A percentile compares a stretch with the other conserved stretches of the same genome.
Conservation (phyloP, 169 alveolate species). For the Nephromyces sp. region DNA sequence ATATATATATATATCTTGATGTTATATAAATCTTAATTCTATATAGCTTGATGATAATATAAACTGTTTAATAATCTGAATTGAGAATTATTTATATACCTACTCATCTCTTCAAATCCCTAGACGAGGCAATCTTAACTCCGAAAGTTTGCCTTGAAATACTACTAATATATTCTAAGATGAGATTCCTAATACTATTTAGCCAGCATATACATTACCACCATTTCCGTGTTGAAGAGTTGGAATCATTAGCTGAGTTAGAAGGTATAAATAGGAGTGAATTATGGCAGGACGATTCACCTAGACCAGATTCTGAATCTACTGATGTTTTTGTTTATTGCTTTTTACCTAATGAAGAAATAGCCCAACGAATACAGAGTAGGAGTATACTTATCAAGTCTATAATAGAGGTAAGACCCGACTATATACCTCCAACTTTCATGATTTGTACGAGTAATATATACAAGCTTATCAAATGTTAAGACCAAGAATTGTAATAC, state of each 20-base stretch:
- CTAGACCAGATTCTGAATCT: neutral
- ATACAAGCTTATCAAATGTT: too few relatives aligned
- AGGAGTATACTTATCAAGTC: constrained; percentile 18
- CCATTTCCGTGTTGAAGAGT: constrained; percentile 28
- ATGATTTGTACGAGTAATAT: too few relatives aligned
- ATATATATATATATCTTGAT: too few relatives aligned
- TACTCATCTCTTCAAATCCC: too few relatives aligned
- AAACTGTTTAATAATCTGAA: too few relatives aligned
- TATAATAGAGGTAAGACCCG: constrained; percentile 21
- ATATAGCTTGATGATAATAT: too few relatives aligned
- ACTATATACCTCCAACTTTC: too few relatives aligned
- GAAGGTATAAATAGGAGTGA: neutral
- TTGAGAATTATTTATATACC: too few relatives aligned
- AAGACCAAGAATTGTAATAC: too few relatives aligned
- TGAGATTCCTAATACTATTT: constrained; percentile 23
- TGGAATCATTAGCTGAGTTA: constrained; percentile 27
- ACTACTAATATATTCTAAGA: neutral
- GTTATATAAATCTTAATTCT: too few relatives aligned
- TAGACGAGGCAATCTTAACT: too few relatives aligned
- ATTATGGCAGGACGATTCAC: constrained; percentile 5
- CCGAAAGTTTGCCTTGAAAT: too few relatives aligned
- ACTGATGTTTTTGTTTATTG: constrained; percentile 7
- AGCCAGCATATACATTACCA: constrained; percentile 24
- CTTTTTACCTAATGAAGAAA: constrained; percentile 5
- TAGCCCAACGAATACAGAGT: neutral